Base-by-base conservation (phyloP, 352 stramenopile species). In the Phytophthora cryptogea region DNA sequence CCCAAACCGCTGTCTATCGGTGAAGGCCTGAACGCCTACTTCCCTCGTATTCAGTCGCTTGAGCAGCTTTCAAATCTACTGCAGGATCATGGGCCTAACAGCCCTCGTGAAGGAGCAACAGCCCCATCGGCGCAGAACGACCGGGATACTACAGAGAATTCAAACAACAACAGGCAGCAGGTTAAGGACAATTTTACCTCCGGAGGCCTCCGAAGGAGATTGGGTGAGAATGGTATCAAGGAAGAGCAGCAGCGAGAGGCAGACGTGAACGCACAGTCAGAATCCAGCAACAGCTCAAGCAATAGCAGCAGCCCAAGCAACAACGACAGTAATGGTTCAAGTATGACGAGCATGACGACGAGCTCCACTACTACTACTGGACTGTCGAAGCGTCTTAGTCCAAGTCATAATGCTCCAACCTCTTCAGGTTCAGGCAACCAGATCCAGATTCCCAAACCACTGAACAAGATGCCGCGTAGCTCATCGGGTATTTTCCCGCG, bases 401-500 rank as follows among this genome's bases (percentile, higher is more conserved):
- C 78, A 11, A 82, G 65, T 48, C 57, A 63, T 41, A 60, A 65
- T 42, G 10, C 58, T 5, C 47, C 62, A 47, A 68, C 63, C 54
- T 77, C 62, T 26, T 76, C 51, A 32, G 73, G 70, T 7, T 66
- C 52, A 40, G 67, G 67, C 13, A 90, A 87, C 52, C 81, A 89
- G 43, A 87, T 88, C 23, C 77, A 88, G 61, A 80, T 83, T 31
- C 81, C 82, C 31, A 92, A 92, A 64, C 77, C 80, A 13, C 58
- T 90, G 47, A 86, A 70, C 70, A 92, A 92, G 67, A 89, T 90
- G 74, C 80, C 80, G 16, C 80, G 83, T 8, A 90, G 75, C 57
- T 89, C 81, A 30, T 92, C 83, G 10, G 83, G 83, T 8, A 92
- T 90, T 31, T 92, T 94, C 51, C 85, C 85, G 14, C 83, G 85